Base-by-base conservation (phyloP, 2,329 filamentous ascomycete genomes). In the Curvularia sp. region DNA sequence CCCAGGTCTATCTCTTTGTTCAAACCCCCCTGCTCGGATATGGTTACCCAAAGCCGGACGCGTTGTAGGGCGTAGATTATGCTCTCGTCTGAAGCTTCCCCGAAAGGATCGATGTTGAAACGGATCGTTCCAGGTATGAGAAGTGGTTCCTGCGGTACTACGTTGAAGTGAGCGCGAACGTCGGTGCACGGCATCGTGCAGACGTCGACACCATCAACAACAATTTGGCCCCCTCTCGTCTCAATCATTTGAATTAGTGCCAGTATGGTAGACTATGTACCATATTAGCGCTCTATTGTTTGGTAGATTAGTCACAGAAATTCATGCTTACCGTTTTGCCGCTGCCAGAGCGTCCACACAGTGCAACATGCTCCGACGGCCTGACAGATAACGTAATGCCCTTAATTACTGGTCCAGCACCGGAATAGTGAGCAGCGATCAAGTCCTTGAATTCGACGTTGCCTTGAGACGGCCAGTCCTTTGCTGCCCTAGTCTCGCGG, bases 141-240 rank as follows among this genome's bases (percentile, higher is more conserved):
- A 60, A 81, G 77, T 1, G 81, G 74, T 42, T 85, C 82, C 67
- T 86, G 83, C 0, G 83, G 80, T 7, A 84, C 67, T 0, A 76
- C 73, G 15, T 76, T 75, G 5, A 84, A 66, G 0, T 76, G 69
- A n/a, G 72, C 62, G 6, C 83, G 79, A 5, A 84, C 64, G 0
- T 64, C 49, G 10, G 79, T 66, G 6, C 74, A 74, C 1, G 79
- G 74, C 0, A 84, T 55, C 0, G 61, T 72, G 3, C 74, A 64
- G 32, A 84, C 76, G 63, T 84, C 78, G 19, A 83, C 55, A 3
- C 78, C 78, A 63, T 85, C 82, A 13, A 85, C 73, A 1, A 59
- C 62, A 45, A 85, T 79, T 12, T 39, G 38, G 5, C 18, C 38
- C 18, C 19, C 18, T 39, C 18, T 7, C 8, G 3, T 39, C 18